phyloP scores from a whole-genome alignment of 2,329 filamentous ascomycete genomes.

The Cordyceps javanica region DNA sequence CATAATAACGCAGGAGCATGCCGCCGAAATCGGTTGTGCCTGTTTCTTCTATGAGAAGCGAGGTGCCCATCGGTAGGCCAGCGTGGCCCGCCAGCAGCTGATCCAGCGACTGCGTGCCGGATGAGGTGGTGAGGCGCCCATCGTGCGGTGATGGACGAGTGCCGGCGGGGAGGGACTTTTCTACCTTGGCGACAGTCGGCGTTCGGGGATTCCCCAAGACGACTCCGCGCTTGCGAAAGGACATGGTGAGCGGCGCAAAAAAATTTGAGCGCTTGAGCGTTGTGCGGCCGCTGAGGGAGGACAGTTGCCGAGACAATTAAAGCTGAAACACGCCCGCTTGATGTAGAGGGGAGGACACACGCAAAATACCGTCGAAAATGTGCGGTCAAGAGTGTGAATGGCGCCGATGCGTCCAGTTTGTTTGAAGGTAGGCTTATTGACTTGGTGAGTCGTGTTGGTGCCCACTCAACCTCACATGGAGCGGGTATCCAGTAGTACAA shows the following conservation, averaged over 20 bases:
- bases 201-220: slow-evolving; percentile 35
- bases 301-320: too few species aligned
- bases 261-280: not conserved
- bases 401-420: too few species aligned
- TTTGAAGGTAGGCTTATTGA: too few species aligned
- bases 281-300: not conserved
- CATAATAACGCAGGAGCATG: slow-evolving; percentile 78
- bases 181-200: slow-evolving; percentile 21
- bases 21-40: slow-evolving; percentile 94
- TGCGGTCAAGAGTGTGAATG: too few species aligned
- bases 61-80: slow-evolving; percentile 75
- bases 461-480: too few species aligned
- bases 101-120: slow-evolving; percentile 81
- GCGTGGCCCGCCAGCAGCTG: slow-evolving; percentile 78
- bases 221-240: slow-evolving; percentile 52
- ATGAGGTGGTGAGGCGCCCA: slow-evolving; percentile 83
- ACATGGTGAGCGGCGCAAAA: slow-evolving; percentile 35
- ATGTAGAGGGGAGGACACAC: too few species aligned
- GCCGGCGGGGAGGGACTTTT: slow-evolving; percentile 37
- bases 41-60: slow-evolving; percentile 75
- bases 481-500: too few species aligned
- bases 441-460: too few species aligned
- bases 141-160: slow-evolving; percentile 83
- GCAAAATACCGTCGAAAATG: too few species aligned
- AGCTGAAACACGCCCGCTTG: too few species aligned